Evolutionary conservation across 2,329 filamentous ascomycete species (phyloP).

Genomic region (Cordyceps militaris): DNA sequence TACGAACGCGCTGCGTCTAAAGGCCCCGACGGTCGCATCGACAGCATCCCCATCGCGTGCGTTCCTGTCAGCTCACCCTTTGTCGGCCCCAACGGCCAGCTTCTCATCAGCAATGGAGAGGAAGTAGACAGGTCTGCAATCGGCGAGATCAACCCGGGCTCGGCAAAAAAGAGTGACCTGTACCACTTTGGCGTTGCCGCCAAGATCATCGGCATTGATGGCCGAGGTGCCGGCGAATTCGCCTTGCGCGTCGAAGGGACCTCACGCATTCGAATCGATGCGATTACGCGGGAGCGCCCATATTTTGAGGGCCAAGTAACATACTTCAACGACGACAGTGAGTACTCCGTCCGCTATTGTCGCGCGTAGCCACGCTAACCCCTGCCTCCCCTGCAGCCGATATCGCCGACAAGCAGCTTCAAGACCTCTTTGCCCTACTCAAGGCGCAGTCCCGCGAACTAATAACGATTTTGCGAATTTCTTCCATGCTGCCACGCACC

Average conservation of each 20-base stretch:
- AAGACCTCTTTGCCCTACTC: conserved; percentile 68
- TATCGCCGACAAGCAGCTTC: conserved; percentile 50
- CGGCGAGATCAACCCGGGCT: conserved; percentile 48
- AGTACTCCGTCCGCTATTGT: conserved; percentile 17
- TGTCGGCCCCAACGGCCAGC: conserved; percentile 67
- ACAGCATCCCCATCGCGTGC: conserved; percentile 73
- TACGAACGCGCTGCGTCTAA: conserved; percentile 69
- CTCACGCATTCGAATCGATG: conserved; percentile 65
- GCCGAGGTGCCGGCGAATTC: conserved; percentile 67
- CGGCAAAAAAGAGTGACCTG: conserved; percentile 62
- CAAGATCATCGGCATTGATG: conserved; percentile 72
- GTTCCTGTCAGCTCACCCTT: conserved; percentile 75
- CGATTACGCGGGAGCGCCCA: conserved; percentile 61
- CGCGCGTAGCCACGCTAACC: not conserved
- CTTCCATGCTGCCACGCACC: conserved; percentile 70
- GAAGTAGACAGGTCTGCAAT: conserved; percentile 37
- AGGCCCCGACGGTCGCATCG: conserved; percentile 55
- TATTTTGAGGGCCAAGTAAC: conserved; percentile 80
- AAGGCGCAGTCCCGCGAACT: conserved; percentile 83
- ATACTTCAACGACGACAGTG: conserved; percentile 63
- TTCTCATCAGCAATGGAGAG: conserved; percentile 61
- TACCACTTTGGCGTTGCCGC: conserved; percentile 78
- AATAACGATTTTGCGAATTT: conserved; percentile 74
- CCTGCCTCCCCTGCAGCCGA: conserved; percentile 20
- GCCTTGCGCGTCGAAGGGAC: conserved; percentile 81